These are phyloP conservation scores for Capsella rubella DNA, from an alignment of 441 rosid species.

Conservation along the genomic window DNA sequence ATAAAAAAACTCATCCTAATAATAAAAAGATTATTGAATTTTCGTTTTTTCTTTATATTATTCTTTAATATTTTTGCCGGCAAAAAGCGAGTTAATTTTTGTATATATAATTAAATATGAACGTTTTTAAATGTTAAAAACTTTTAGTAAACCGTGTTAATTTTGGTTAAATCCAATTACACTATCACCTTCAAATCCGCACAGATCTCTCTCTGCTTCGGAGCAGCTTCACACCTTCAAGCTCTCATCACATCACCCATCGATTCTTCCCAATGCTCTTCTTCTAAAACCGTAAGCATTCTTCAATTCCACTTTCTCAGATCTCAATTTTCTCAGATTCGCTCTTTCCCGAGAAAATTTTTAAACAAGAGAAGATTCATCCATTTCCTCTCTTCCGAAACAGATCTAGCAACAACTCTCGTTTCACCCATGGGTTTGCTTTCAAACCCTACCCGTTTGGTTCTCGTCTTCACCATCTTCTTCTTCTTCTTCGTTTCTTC, in stretches of 20 bases:
- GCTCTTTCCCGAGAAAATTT: constrained; percentile 34
- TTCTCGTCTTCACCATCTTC: constrained; percentile 42
- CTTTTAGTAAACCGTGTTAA: neutral
- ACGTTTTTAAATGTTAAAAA: too few species aligned
- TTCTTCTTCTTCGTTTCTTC: constrained; percentile 44
- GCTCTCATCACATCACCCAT: neutral
- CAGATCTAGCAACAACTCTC: constrained; percentile 25
- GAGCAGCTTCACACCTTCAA: constrained; percentile 33
- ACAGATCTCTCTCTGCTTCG: constrained; percentile 29
- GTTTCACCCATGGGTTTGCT: constrained; percentile 56
- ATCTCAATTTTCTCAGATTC: constrained; percentile 37
- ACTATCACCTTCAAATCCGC: constrained; percentile 20
- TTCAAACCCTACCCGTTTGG: constrained; percentile 44
- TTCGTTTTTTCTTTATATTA: too few species aligned
- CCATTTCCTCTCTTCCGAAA: constrained; percentile 28
- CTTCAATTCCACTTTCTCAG: constrained; percentile 1
- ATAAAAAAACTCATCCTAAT: too few species aligned
- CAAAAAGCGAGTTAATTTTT: too few species aligned
- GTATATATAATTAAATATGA: too few species aligned
- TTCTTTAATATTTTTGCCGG: too few species aligned
- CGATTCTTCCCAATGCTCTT: constrained; percentile 33
- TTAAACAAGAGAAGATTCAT: constrained; percentile 15
- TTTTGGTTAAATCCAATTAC: neutral
- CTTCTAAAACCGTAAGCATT: constrained; percentile 4
- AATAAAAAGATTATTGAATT: too few species aligned